phyloP scores from a whole-genome alignment of 352 stramenopile species.

The Phytophthora colocasiae region DNA sequence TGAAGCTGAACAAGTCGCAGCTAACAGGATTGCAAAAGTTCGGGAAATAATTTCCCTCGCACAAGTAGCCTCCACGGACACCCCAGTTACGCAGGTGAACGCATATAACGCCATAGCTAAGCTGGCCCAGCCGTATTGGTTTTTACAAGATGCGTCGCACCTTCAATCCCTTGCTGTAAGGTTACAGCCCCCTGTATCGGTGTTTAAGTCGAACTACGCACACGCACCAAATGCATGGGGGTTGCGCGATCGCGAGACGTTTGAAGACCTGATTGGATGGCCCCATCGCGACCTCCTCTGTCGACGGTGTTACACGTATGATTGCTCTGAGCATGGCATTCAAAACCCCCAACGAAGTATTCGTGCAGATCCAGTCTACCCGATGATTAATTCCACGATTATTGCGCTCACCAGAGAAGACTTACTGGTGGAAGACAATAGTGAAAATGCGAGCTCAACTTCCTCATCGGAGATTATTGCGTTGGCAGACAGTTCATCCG shows the following conservation, averaged over 20 bases:
- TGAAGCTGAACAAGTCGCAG: conserved; percentile 20
- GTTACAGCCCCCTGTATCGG: conserved; percentile 52
- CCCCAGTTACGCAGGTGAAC: neutral
- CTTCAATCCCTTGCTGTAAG: conserved; percentile 32
- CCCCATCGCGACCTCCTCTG: conserved; percentile 89
- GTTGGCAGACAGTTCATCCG: conserved; percentile 30
- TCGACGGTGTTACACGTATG: conserved; percentile 90
- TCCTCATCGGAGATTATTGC: conserved; percentile 30
- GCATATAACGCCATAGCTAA: conserved; percentile 15
- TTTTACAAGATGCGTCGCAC: conserved; percentile 32
- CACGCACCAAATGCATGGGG: conserved; percentile 39
- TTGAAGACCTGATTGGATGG: conserved; percentile 73
- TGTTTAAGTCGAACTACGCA: conserved; percentile 66
- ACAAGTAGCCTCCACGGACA: conserved; percentile 3
- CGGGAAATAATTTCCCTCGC: conserved; percentile 24
- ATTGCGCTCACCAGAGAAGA: conserved; percentile 35
- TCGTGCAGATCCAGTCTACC: conserved; percentile 66
- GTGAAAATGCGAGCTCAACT: conserved; percentile 11
- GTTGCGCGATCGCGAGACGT: conserved; percentile 47
- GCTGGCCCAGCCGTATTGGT: conserved; percentile 40
- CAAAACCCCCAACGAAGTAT: conserved; percentile 56
- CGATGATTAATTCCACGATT: conserved; percentile 46
- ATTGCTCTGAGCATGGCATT: conserved; percentile 91
- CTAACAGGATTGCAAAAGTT: conserved; percentile 36
- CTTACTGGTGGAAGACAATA: conserved; percentile 5